Evolutionary conservation across 2,329 filamentous ascomycete genomes (phyloP), one percentile per base, ranked within the genome.

Genomic region (Hypoxylon sp.): DNA sequence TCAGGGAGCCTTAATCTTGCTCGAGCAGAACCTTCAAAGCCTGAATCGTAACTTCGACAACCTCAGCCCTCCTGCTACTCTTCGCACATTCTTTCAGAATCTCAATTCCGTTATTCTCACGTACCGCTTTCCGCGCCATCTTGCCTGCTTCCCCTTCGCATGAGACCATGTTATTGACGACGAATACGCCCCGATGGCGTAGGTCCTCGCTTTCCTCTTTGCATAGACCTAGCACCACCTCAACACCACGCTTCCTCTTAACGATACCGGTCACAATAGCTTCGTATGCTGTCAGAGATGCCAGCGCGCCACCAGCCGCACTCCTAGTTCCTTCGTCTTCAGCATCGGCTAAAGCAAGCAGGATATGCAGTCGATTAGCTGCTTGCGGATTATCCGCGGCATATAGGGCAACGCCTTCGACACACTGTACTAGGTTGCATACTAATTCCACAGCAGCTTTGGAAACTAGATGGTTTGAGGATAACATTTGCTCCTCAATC

Each of bases 361-460:
- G 84, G 42, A 98, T 89, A 76, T 97, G 92, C 46, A 98, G 81
- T 0, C 95, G 87, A 59, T 93, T 90, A 26, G 86, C 87, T 0
- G 94, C 92, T 67, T 91, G 87, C 26, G 87, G 85, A 3, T 86
- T 88, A 10, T 85, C 87, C 63, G 92, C 91, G 0, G 90, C 91
- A 73, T 93, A 95, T 29, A 92, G 85, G 1, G 87, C 84, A 2
- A 92, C 85, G 17, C 91, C 91, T 37, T 90, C 85, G 0, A 90
- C 87, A 1, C 86, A 86, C 63, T 91, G 90, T 77, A 93, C 91
- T 14, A 99, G 85, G 76, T 99, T 99, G 82, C 96, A 99, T 22
- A 98, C 85, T 2, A 99, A 86, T 79, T 99, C 94, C 26, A 93
- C 92, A 0, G 93, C 88, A 0, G 95, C 95, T 55, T 95, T 92